Conservation (phyloP, 176 grass and related monocot species). For the Panicum miliaceum region DNA sequence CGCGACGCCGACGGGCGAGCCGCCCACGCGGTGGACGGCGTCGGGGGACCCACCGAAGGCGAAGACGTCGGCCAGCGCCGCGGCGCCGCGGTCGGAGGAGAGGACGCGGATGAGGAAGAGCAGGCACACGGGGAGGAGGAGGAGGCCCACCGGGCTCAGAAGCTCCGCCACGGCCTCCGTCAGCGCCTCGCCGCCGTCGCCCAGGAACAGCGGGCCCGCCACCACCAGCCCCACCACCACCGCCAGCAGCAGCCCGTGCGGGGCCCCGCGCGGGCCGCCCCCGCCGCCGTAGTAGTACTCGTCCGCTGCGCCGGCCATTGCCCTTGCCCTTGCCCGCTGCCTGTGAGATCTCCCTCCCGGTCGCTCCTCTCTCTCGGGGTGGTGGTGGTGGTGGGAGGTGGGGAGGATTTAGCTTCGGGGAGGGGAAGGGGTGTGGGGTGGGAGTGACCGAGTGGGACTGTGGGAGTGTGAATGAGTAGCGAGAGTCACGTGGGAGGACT, state of each 20-base stretch:
- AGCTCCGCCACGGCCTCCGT: constrained; percentile 58
- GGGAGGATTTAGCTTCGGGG: not conserved
- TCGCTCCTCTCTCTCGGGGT: not conserved
- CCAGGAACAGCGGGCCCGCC: constrained; percentile 63
- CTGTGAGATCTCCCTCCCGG: not conserved
- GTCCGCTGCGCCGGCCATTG: constrained; percentile 35
- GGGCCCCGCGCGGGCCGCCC: constrained; percentile 36
- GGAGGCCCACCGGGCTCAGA: constrained; percentile 67
- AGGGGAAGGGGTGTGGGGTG: not conserved
- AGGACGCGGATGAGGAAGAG: constrained; percentile 71
- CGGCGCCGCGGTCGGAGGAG: constrained; percentile 71
- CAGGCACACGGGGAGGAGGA: constrained; percentile 66
- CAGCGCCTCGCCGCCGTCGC: constrained; percentile 62
- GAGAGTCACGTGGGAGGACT: not conserved
- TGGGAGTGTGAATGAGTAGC: not conserved
- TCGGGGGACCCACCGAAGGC: constrained; percentile 66
- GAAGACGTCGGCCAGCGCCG: constrained; percentile 56
- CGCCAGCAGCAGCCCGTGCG: constrained; percentile 73
- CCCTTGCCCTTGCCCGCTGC: not conserved
- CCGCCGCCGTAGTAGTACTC: constrained; percentile 53
- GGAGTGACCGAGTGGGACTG: not conserved
- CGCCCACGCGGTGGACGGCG: constrained; percentile 78
- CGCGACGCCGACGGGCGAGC: constrained; percentile 64
- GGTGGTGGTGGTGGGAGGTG: not conserved
- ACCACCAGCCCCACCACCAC: constrained; percentile 63